These are phyloP conservation scores for Micromonas pusilla DNA, from an alignment of 139 green algal species.

Conservation along the genomic window DNA sequence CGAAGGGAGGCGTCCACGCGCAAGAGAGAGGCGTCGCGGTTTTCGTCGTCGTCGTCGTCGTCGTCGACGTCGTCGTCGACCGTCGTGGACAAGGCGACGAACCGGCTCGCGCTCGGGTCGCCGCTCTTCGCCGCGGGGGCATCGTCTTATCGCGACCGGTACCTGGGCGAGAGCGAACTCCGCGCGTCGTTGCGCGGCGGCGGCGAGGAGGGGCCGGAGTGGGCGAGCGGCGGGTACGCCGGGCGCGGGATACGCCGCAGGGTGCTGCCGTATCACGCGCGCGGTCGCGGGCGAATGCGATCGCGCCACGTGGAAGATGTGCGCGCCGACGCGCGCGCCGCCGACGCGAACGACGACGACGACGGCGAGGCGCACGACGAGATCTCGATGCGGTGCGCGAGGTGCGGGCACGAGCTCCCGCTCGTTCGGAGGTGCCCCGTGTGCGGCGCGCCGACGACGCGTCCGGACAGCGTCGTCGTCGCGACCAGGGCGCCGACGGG, in stretches of 20 bases:
- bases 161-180: background rate
- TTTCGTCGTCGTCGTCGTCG: too few species aligned
- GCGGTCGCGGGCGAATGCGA: background rate
- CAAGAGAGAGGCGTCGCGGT: too few species aligned
- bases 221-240: background rate
- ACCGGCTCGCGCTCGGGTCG: background rate
- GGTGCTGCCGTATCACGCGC: background rate
- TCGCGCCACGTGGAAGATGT: too few species aligned
- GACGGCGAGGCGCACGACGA: too few species aligned
- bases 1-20: background rate
- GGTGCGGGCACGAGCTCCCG: background rate
- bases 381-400: background rate
- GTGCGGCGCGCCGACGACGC: background rate
- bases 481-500: too few species aligned
- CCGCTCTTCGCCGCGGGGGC: background rate
- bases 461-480: background rate
- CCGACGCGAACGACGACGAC: too few species aligned
- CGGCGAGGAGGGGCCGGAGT: background rate
- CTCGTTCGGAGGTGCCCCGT: background rate
- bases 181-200: background rate
- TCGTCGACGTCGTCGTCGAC: too few species aligned
- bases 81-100: too few species aligned
- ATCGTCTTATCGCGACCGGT: background rate
- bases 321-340: too few species aligned
- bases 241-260: background rate